These are phyloP conservation scores for Cylindrotheca fusiformis DNA, from an alignment of 108 stramenopile species.

Conservation along the genomic window DNA sequence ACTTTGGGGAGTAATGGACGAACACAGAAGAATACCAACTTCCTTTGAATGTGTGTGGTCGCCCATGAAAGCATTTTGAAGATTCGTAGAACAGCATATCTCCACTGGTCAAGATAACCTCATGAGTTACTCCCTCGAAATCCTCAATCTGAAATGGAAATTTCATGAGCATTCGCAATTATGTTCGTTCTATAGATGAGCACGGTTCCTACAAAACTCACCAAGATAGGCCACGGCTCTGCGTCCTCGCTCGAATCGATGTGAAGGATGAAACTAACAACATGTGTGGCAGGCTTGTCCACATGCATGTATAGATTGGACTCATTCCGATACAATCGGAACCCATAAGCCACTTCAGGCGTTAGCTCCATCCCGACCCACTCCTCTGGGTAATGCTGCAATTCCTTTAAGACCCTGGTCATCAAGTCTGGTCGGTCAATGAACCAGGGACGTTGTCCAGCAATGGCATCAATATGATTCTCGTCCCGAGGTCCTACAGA, in stretches of 20 bases:
- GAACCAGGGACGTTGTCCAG: conserved; percentile 37
- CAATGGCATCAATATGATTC: conserved; percentile 37
- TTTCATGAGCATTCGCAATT: not conserved
- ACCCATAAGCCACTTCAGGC: conserved; percentile 65
- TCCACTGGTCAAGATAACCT: conserved; percentile 60
- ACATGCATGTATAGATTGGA: conserved; percentile 75
- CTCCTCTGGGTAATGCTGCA: conserved; percentile 62
- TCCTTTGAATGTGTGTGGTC: conserved; percentile 67
- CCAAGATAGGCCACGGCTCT: conserved; percentile 52
- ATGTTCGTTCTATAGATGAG: conserved; percentile 15
- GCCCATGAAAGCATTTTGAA: conserved; percentile 79
- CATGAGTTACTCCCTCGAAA: conserved; percentile 49
- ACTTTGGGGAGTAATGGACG: conserved; percentile 73
- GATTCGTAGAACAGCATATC: conserved; percentile 87
- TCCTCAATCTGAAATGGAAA: conserved; percentile 42
- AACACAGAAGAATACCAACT: conserved; percentile 71
- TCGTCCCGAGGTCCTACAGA: conserved; percentile 34
- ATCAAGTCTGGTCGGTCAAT: conserved; percentile 53
- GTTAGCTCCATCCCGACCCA: conserved; percentile 59
- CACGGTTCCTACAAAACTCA: conserved; percentile 19
- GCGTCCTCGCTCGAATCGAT: conserved; percentile 76
- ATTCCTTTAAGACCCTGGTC: conserved; percentile 45
- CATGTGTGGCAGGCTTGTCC: conserved; percentile 74
- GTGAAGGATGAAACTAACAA: conserved; percentile 79
- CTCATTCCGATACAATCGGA: conserved; percentile 76